Percentiles rank a stretch among this genome's conserved stretches.
Conservation (phyloP, 2,329 filamentous ascomycete species). For the Colletotrichum limetticola region DNA sequence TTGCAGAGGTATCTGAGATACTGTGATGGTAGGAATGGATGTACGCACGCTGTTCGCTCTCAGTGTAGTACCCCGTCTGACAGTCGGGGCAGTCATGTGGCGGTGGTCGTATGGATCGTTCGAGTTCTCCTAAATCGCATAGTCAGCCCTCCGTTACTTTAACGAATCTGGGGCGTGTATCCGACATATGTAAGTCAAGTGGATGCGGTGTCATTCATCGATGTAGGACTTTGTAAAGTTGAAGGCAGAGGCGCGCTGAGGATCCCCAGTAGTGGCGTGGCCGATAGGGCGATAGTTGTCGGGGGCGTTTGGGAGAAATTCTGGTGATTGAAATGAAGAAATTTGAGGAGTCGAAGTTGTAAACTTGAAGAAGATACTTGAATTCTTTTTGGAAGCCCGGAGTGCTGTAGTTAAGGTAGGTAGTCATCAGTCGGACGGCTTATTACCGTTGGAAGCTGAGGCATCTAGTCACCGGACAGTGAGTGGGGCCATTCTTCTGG, state of each 20-base stretch:
- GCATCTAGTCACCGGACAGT: too few species aligned
- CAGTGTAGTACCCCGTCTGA: neutral
- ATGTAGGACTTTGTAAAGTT: neutral
- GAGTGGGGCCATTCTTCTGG: too few species aligned
- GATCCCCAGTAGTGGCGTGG: neutral
- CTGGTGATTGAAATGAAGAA: rapidly evolving
- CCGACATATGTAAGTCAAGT: neutral
- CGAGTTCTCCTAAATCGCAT: neutral
- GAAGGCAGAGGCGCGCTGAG: neutral
- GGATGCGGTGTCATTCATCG: neutral
- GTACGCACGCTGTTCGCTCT: neutral
- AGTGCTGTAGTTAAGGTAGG: too few species aligned
- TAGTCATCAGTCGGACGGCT: too few species aligned
- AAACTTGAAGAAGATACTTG: neutral
- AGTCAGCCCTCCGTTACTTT: neutral
- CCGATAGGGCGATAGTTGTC: neutral
- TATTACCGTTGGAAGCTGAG: too few species aligned
- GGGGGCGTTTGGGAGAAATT: neutral
- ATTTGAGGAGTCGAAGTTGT: neutral
- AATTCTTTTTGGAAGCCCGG: too few species aligned
- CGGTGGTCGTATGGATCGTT: neutral
- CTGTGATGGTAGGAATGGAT: neutral
- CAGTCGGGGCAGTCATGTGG: neutral
- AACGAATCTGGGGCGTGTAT: neutral
- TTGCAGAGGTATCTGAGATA: neutral